These are phyloP conservation scores for Termitomyces sp. DNA, from an alignment of 768 basidiomycete genomes.

Conservation along the genomic window DNA sequence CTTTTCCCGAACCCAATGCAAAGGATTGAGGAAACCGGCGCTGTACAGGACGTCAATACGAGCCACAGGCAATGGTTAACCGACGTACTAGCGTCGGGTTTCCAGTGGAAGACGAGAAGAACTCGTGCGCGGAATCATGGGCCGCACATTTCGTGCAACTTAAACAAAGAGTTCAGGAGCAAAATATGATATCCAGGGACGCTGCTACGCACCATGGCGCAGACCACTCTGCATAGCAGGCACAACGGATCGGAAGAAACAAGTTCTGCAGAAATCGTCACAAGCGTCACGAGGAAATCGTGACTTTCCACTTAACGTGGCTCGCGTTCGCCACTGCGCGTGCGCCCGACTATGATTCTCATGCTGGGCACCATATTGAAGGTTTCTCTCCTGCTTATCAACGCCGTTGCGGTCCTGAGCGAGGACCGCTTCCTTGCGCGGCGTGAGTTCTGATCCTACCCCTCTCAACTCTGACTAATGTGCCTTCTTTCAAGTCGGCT, in stretches of 20 bases:
- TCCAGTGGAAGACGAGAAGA: slow-evolving; percentile 26
- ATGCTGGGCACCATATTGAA: slow-evolving; percentile 74
- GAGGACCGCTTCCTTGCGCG: slow-evolving; percentile 94
- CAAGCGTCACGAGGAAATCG: slow-evolving; percentile 7
- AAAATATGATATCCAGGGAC: slow-evolving; percentile 6
- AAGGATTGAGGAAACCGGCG: slow-evolving; percentile 48
- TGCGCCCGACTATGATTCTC: slow-evolving; percentile 32
- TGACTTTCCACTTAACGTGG: slow-evolving; percentile 11
- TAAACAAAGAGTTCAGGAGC: neutral
- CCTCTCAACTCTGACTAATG: slow-evolving; percentile 14
- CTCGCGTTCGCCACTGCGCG: slow-evolving; percentile 10
- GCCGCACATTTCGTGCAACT: slow-evolving; percentile 9
- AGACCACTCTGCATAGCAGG: slow-evolving; percentile 16
- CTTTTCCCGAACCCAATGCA: slow-evolving; percentile 60
- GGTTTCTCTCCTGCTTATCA: slow-evolving; percentile 82
- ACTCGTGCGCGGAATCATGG: slow-evolving; percentile 5
- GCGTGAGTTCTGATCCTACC: slow-evolving; percentile 46
- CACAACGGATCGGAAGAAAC: slow-evolving; percentile 5
- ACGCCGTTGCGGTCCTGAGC: slow-evolving; percentile 91
- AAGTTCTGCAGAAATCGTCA: slow-evolving; percentile 4
- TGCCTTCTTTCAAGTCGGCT: slow-evolving; percentile 61
- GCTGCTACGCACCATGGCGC: slow-evolving; percentile 17
- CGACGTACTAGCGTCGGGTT: slow-evolving; percentile 39
- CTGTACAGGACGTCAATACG: slow-evolving; percentile 15
- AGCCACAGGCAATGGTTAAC: neutral